Evolutionary conservation across 345 rosid genomes (phyloP).

Genomic region (Nephelium lappaceum): DNA sequence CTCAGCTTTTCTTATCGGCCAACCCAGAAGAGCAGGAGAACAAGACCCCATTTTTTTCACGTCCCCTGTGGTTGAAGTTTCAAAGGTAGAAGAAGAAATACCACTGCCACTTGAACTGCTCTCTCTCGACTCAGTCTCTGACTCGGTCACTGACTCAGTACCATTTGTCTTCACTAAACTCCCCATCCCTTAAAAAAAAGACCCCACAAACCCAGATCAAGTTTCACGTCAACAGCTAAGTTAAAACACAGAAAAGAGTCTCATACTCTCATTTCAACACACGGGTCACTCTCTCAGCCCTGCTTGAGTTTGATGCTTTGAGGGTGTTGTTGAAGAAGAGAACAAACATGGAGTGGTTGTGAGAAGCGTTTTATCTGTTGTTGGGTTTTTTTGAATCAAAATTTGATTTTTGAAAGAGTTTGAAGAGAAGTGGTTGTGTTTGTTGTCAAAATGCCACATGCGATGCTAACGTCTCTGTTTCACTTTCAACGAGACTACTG

Average conservation of each 20-base stretch:
- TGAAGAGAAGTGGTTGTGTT: constrained; percentile 20
- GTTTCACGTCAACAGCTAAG: background rate
- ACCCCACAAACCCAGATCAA: constrained; percentile 1
- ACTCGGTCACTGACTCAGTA: constrained; percentile 44
- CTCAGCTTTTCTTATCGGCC: constrained; percentile 87
- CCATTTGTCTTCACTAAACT: constrained; percentile 51
- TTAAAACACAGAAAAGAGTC: background rate
- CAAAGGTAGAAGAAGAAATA: constrained; percentile 36
- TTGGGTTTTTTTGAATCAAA: background rate
- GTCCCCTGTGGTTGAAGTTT: constrained; percentile 32
- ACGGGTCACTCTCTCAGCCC: background rate
- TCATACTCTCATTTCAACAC: background rate
- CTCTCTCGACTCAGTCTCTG: constrained; percentile 54
- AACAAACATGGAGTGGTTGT: background rate
- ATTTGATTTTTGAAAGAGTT: constrained; percentile 42
- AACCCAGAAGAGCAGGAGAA: constrained; percentile 71
- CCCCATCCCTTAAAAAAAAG: constrained; percentile 45
- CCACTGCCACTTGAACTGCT: constrained; percentile 46
- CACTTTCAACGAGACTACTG: constrained; percentile 20
- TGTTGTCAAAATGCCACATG: constrained; percentile 30
- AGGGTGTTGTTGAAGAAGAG: background rate
- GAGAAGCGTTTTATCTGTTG: background rate
- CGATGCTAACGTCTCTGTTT: constrained; percentile 53
- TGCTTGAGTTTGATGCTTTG: background rate
- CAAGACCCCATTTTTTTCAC: constrained; percentile 37